Base-by-base conservation (phyloP, 306 rosid genomes). In the Cucurbita moschata region DNA sequence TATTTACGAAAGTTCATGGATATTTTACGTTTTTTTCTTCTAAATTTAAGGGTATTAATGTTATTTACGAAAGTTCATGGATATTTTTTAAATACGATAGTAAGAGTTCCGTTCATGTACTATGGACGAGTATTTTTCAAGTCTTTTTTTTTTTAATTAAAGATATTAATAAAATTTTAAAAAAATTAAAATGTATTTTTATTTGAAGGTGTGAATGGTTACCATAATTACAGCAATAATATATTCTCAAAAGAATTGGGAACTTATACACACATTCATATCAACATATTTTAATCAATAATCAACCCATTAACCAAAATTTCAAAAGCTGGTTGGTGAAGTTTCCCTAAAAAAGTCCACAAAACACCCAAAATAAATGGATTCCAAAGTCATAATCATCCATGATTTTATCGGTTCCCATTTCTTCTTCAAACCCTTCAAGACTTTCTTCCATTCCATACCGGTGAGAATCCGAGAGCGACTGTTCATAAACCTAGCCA, bases 271-370 rank as follows among this genome's bases (percentile, higher is more conserved):
- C 21, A 61, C 18, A 6, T 61, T 38, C 23, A 15, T 26, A 26
- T 61, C 47, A 37, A 62, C 6, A 8, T 63, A 63, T 16, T 63
- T 39, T 63, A 63, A 62, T 62, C 13, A 74, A 71, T 76, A 59
- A 74, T 77, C 81, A 74, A 76, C 62, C 74, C 68, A 74, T 37
- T 61, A 72, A 54, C 38, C 72, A 77, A 73, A 85, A 81, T 72
- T 87, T 90, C 96, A 90, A 87, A 63, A 78, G 72, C 85, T 79
- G 82, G 96, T 88, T 88, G 98, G 92, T 88, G 86, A 87, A 82
- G 87, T 77, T 82, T 72, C 71, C 26, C 35, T 85, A 39, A 71
- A 69, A 88, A 88, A 92, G 96, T 90, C 96, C 87, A 61, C 87
- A 87, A 85, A 81, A 83, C 81, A 81, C 84, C 86, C 83, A 84